phyloP scores from a whole-genome alignment of 352 stramenopile genomes.

The Globisporangium camurandrum region DNA sequence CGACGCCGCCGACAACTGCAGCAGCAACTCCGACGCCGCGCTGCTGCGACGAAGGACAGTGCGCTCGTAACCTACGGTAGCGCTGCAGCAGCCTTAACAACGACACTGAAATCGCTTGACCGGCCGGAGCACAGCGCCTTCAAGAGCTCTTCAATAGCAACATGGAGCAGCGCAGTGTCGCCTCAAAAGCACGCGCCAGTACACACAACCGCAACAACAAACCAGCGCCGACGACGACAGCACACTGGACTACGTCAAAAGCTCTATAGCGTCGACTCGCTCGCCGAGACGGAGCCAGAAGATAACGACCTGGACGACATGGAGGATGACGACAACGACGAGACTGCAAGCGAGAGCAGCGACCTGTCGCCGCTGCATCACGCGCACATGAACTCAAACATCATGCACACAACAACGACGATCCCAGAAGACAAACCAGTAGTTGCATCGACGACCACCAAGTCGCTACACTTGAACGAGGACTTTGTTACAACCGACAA shows the following conservation, averaged over 20 bases:
- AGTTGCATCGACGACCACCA: neutral
- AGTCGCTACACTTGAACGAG: neutral
- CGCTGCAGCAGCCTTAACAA: neutral
- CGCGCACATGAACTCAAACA: constrained; percentile 11
- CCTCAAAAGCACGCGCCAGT: constrained; percentile 1
- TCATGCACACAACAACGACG: neutral
- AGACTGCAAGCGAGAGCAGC: constrained; percentile 17
- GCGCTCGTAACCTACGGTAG: neutral
- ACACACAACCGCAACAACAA: neutral
- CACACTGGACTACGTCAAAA: constrained; percentile 21
- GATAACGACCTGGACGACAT: constrained; percentile 20
- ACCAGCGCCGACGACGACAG: neutral
- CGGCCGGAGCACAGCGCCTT: neutral
- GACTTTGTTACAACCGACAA: constrained; percentile 2
- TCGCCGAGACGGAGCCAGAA: constrained; percentile 35
- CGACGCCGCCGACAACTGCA: constrained; percentile 14
- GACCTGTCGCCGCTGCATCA: constrained; percentile 12
- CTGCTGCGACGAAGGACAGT: constrained; percentile 8
- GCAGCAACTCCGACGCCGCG: constrained; percentile 13
- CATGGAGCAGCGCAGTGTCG: constrained; percentile 2
- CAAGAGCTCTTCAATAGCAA: neutral
- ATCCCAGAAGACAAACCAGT: constrained; percentile 6
- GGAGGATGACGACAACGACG: constrained; percentile 24
- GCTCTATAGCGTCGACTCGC: constrained; percentile 17
- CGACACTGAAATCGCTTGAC: neutral